Conservation (phyloP, 805 yeast species). For the Isabelozyma rhagii region DNA sequence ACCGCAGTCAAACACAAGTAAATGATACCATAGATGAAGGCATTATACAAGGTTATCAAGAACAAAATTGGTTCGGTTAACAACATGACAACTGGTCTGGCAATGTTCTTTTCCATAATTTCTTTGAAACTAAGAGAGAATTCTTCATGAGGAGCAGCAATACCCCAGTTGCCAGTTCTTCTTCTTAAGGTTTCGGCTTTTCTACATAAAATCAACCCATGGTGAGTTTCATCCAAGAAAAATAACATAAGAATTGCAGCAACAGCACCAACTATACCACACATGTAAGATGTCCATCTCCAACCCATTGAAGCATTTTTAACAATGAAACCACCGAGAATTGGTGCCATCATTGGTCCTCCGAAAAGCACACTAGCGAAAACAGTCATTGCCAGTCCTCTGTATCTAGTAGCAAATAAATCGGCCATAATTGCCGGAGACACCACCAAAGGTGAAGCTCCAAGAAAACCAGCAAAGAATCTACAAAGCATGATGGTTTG, state of each 20-base stretch:
- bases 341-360: constrained; percentile 84
- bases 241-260: constrained; percentile 31
- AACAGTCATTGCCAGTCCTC: constrained; percentile 75
- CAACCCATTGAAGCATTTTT: constrained; percentile 42
- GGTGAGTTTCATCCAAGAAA: constrained; percentile 37
- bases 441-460: constrained; percentile 82
- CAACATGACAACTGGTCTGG: constrained; percentile 39
- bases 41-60: constrained; percentile 42
- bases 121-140: constrained; percentile 25
- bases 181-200: constrained; percentile 36
- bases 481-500: constrained; percentile 77
- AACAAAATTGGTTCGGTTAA: constrained; percentile 41
- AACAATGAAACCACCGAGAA: constrained; percentile 45
- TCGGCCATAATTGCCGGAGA: constrained; percentile 87
- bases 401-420: constrained; percentile 57
- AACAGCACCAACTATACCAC: constrained; percentile 36
- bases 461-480: constrained; percentile 76
- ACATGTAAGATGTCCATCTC: constrained; percentile 57
- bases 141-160: constrained; percentile 38
- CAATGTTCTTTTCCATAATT: constrained; percentile 31
- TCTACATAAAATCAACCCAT: constrained; percentile 29
- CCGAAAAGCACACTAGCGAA: constrained; percentile 71
- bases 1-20: constrained; percentile 44
- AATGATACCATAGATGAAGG: constrained; percentile 48
- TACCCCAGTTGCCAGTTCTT: constrained; percentile 41